Conservation (phyloP, 164 flowering plant species). For the grape (Vitis vinifera) region DNA sequence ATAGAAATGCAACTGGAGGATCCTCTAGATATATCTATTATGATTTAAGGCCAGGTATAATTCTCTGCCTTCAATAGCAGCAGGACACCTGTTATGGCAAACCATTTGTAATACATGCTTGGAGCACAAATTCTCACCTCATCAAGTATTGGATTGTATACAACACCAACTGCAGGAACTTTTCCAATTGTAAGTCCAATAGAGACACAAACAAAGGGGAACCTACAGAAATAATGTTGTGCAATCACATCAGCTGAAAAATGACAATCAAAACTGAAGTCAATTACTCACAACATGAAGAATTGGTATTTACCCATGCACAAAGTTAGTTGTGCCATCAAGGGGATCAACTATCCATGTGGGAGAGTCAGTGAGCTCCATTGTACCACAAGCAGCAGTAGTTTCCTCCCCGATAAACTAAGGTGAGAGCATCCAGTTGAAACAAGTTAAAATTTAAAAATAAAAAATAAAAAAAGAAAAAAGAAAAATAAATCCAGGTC, state of each 20-base stretch:
- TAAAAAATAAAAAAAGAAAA: not conserved
- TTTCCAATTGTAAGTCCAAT: constrained; percentile 90
- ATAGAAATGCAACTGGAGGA: too few species aligned
- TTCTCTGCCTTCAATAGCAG: too few species aligned
- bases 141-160: constrained; percentile 88
- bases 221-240: constrained; percentile 44
- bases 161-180: constrained; percentile 87
- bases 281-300: not conserved
- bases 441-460: not conserved
- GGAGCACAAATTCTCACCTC: constrained; percentile 58
- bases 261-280: not conserved
- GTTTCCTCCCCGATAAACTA: constrained; percentile 99
- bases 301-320: constrained; percentile 67
- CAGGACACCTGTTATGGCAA: too few species aligned
- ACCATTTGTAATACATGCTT: too few species aligned
- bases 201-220: constrained; percentile 91
- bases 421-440: constrained; percentile 1
- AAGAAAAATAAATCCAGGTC: not conserved
- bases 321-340: constrained; percentile 98
- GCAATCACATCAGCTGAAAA: not conserved
- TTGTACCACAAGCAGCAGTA: constrained; percentile 73
- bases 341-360: constrained; percentile 99
- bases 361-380: constrained; percentile 84
- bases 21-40: too few species aligned
- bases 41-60: too few species aligned